Evolutionary conservation across 2,329 filamentous ascomycete species (phyloP).

Genomic region (Teratosphaeria destructans): DNA sequence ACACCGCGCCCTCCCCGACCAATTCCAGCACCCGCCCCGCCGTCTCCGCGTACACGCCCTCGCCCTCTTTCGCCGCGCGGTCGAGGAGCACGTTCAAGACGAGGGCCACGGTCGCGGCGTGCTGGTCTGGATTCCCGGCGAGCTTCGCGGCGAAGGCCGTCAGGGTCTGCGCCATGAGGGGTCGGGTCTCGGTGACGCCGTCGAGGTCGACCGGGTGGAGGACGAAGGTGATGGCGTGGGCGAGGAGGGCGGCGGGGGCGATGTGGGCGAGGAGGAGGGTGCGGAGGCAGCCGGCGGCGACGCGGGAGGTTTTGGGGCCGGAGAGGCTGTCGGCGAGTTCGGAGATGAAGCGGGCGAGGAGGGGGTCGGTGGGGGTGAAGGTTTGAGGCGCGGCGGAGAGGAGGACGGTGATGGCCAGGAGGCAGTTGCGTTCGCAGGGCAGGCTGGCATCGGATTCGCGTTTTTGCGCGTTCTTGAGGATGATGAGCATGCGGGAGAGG

Average conservation of each 20-base stretch:
- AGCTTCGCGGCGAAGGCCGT: constrained; percentile 54
- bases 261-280: constrained; percentile 73
- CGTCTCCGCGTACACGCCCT: constrained; percentile 54
- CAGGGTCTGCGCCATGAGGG: constrained; percentile 62
- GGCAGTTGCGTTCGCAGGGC: constrained; percentile 82
- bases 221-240: constrained; percentile 64
- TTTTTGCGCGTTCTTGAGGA: constrained; percentile 65
- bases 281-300: constrained; percentile 80
- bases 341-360: constrained; percentile 64
- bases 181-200: constrained; percentile 67
- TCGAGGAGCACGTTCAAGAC: constrained; percentile 68
- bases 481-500: constrained; percentile 69
- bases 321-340: constrained; percentile 77
- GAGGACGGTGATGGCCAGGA: constrained; percentile 79
- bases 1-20: constrained; percentile 45
- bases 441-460: constrained; percentile 68
- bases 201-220: constrained; percentile 53
- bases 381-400: constrained; percentile 58
- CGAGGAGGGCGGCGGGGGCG: constrained; percentile 54
- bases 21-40: constrained; percentile 70
- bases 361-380: constrained; percentile 62
- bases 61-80: constrained; percentile 53
- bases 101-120: constrained; percentile 57
- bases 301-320: constrained; percentile 73
- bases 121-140: constrained; percentile 28